Evolutionary conservation across 176 grass and related monocot species (phyloP), one percentile per base, ranked within the genome.

Genomic region (Thalia dealbata): DNA sequence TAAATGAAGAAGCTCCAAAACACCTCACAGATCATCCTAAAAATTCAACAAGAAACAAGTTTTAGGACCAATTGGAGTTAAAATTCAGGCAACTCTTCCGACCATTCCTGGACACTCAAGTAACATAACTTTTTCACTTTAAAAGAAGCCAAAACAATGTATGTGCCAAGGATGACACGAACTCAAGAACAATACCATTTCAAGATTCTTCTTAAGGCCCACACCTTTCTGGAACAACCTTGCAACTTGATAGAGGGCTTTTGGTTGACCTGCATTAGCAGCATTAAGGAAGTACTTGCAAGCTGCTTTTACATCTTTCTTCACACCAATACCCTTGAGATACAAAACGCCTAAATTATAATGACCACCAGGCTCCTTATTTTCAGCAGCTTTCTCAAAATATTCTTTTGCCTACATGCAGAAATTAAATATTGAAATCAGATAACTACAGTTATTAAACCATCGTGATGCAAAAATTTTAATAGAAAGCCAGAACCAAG

Each of bases 221-320:
- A 99, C 81, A 61, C 90, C 95, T 74, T 86, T 99, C 42, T 99
- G 95, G 72, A 91, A 99, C 77, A 99, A 76, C 65, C 92, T 99
- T 23, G 95, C 95, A 56, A 99, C 81, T 84, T 99, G 95, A 75
- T 93, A 99, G 62, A 99, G 85, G 74, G 95, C 95, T 83, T 99
- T 99, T 76, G 95, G 95, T 48, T 99, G 90, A 64, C 90, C 95
- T 21, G 59, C 85, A 88, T 99, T 89, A 78, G 89, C 90, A 63
- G 95, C 95, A 61, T 35, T 76, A 67, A 99, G 79, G 73, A 99
- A 88, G 72, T 62, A 59, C 75, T 85, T 85, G 79, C 83, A 83
- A 48, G 95, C 95, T 30, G 35, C 38, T 59, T 60, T 77, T 52
- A 95, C 76, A 86, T 99, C 85, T 70, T 77, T 91, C 64, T 99